Evolutionary conservation across 208 protist genomes (phyloP).

Genomic region (Herpetomonas muscarum): DNA sequence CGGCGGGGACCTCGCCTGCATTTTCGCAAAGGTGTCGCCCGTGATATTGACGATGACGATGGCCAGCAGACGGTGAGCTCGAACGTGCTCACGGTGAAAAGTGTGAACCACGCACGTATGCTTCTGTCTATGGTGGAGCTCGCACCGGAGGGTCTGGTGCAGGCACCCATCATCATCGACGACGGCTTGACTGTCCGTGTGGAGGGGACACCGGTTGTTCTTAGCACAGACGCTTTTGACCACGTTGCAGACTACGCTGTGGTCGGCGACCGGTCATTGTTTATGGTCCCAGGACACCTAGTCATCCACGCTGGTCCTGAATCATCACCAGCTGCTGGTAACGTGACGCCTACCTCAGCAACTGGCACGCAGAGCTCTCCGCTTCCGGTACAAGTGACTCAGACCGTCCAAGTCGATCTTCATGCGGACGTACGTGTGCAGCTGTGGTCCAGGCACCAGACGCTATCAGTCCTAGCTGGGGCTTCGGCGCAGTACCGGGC

Average conservation of each 20-base stretch:
- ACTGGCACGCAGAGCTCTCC: neutral
- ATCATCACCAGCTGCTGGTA: neutral
- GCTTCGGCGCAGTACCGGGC: conserved; percentile 16
- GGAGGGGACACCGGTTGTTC: conserved; percentile 28
- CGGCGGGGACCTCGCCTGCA: conserved; percentile 16
- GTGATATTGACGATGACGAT: neutral
- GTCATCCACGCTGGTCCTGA: conserved; percentile 1
- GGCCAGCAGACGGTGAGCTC: neutral
- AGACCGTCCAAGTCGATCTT: conserved; percentile 17
- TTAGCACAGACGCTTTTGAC: neutral
- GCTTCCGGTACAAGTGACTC: too few species aligned
- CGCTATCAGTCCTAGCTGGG: conserved; percentile 13
- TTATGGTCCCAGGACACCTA: conserved; percentile 15
- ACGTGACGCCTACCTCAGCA: neutral
- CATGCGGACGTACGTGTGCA: conserved; percentile 12
- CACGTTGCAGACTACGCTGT: conserved; percentile 20
- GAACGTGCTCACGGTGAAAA: conserved; percentile 28
- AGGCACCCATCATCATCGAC: conserved; percentile 32
- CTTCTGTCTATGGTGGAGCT: conserved; percentile 20
- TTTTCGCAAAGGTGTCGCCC: conserved; percentile 20
- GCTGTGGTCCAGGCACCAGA: conserved; percentile 20
- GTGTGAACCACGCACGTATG: conserved; percentile 35
- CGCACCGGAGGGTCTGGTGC: conserved; percentile 7
- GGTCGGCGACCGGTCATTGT: conserved; percentile 29
- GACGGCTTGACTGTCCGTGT: conserved; percentile 33